Evolutionary conservation across 192 early-diverging fungal species (phyloP).

Genomic region (Coemansia sp.): DNA sequence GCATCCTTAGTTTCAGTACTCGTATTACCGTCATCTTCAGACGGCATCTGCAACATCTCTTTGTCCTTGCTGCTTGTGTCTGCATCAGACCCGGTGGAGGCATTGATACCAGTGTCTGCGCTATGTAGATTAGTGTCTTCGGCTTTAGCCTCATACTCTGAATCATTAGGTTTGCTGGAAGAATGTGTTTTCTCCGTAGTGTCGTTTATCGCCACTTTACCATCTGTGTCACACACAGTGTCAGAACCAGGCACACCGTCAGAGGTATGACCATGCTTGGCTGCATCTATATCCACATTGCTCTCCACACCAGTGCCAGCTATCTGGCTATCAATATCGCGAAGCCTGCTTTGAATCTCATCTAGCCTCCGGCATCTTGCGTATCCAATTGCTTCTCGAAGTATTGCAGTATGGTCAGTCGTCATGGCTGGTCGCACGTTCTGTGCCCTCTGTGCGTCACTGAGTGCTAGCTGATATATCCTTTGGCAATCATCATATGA

Average conservation of each 20-base stretch:
- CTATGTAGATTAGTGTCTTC: no score
- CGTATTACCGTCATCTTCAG: neutral
- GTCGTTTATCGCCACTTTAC: no score
- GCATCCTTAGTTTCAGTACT: neutral
- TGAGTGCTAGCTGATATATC: slow-evolving; percentile 16
- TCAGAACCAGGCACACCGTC: no score
- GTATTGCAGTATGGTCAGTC: neutral
- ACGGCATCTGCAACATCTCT: neutral
- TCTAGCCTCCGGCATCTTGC: slow-evolving; percentile 25
- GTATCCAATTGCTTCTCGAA: slow-evolving; percentile 12
- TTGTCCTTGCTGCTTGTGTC: no score
- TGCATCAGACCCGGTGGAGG: no score
- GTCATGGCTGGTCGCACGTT: neutral
- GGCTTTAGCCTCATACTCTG: no score
- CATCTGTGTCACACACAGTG: no score
- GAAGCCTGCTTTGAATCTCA: slow-evolving; percentile 30
- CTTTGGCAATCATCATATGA: slow-evolving; percentile 25
- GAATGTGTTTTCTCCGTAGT: no score
- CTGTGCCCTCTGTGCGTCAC: neutral
- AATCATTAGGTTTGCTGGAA: no score
- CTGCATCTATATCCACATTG: neutral
- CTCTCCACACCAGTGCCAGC: neutral
- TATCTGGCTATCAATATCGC: slow-evolving; percentile 11
- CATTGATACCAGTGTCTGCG: no score
- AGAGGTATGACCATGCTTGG: no score